Evolutionary conservation across 352 stramenopile species (phyloP), one percentile per base, ranked within the genome.

Genomic region (Thalassiosira exigua): DNA sequence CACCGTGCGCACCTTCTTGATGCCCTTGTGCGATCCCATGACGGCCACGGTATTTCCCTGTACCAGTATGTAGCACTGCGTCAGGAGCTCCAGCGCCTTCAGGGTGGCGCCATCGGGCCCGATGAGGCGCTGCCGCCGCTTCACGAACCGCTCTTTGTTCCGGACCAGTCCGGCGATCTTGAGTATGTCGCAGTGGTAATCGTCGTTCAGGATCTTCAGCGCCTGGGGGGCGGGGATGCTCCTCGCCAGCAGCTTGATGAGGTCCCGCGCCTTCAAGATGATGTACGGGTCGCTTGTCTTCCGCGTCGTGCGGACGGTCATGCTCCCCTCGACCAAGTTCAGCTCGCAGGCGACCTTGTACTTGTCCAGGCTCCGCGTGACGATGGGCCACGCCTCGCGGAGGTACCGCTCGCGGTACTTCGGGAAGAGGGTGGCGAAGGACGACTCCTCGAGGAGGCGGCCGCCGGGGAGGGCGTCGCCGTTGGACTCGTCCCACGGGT

Each of bases 371-470:
- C 95, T 93, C 65, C 97, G 97, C 29, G 97, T 99, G 67, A 99
- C 95, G 32, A 98, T 92, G 0, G 97, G 97, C 97, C 98, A 99
- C 5, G 99, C 92, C 86, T 99, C 97, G 27, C 97, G 94, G 30
- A 99, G 85, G 89, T 99, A 99, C 75, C 98, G 98, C 87, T 99
- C 98, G 42, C 98, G 92, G 86, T 99, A 99, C 81, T 98, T 98
- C 41, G 98, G 98, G 84, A 99, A 99, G 14, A 99, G 94, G 59
- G 97, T 99, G 39, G 97, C 98, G 86, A 99, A 99, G 59, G 94
- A 98, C 44, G 95, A 98, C 91, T 99, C 98, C 85, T 99, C 97
- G 26, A 99, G 89, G 66, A 99, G 93, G 21, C 92, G 90, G 30
- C 79, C 80, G 46, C 81, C 84, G 2, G 86, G 81, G 7, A 94